These are phyloP conservation scores for Bryoerythrophyllum caledonicum DNA, from an alignment of 225 moss, liverwort and hornwort genomes.

Conservation along the genomic window DNA sequence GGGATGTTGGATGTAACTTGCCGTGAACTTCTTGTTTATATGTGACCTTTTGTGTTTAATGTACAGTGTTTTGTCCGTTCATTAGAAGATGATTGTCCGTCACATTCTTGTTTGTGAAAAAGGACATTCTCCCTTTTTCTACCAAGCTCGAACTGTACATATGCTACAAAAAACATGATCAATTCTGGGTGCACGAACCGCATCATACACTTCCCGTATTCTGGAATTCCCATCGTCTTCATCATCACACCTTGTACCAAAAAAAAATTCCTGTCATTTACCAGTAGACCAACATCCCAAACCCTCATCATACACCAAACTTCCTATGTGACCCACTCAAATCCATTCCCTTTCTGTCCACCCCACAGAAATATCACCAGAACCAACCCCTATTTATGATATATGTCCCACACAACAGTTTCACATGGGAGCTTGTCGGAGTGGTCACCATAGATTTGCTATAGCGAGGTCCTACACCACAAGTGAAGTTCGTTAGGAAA, in stretches of 20 bases:
- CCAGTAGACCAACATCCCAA: background rate
- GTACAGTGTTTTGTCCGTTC: constrained; percentile 12
- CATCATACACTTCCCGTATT: background rate
- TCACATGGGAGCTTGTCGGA: too few relatives aligned
- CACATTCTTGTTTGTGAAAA: background rate
- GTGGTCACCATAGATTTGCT: too few relatives aligned
- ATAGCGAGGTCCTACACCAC: background rate
- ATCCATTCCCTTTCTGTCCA: background rate
- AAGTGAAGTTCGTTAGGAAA: background rate
- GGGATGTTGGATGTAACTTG: constrained; percentile 40
- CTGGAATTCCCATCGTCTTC: background rate
- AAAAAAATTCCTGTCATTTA: background rate
- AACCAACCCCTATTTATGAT: background rate
- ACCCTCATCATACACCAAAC: background rate
- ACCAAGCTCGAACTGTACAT: background rate
- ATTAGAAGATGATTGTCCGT: background rate
- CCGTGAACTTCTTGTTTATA: constrained; percentile 37
- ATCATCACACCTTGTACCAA: background rate
- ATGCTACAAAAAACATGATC: background rate
- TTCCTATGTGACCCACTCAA: background rate
- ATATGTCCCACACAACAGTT: background rate
- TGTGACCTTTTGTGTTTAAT: constrained; percentile 29
- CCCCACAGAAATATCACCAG: background rate
- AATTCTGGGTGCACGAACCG: background rate
- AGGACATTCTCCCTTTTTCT: background rate